Conservation (phyloP, 805 yeast species). For the Kluyveromyces aestuarii region DNA sequence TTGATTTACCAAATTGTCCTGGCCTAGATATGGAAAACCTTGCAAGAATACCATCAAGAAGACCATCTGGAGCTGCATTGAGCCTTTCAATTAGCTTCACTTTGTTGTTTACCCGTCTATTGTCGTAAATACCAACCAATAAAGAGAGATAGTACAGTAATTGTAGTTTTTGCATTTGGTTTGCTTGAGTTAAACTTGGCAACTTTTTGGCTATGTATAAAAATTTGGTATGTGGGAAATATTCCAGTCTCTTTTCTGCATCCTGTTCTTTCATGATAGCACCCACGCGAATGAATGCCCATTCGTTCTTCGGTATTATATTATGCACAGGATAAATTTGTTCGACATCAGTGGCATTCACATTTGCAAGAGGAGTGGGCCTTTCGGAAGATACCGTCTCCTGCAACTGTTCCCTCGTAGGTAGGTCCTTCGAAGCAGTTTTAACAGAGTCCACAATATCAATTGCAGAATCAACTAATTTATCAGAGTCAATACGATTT, state of each 20-base stretch:
- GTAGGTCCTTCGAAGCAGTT: constrained; percentile 60
- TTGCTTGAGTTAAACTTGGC: constrained; percentile 31
- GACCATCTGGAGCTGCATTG: constrained; percentile 60
- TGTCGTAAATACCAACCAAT: constrained; percentile 68
- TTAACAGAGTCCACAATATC: constrained; percentile 78
- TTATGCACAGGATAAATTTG: constrained; percentile 69
- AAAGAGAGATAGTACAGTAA: constrained; percentile 73
- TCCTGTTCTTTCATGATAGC: constrained; percentile 49
- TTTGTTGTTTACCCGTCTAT: constrained; percentile 57
- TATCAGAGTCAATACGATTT: constrained; percentile 80
- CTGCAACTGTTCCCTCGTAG: constrained; percentile 56
- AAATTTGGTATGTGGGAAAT: constrained; percentile 57
- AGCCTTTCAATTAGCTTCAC: constrained; percentile 49
- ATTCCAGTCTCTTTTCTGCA: constrained; percentile 39
- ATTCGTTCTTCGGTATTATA: constrained; percentile 62
- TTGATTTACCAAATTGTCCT: constrained; percentile 61
- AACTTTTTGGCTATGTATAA: constrained; percentile 43
- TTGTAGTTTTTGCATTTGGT: constrained; percentile 51
- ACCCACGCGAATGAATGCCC: constrained; percentile 53
- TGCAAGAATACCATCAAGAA: constrained; percentile 62
- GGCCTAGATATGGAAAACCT: constrained; percentile 62
- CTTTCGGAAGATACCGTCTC: constrained; percentile 54
- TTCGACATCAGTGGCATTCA: constrained; percentile 72
- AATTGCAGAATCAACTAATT: constrained; percentile 61
- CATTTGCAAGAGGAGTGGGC: constrained; percentile 73